Evolutionary conservation across 352 stramenopile genomes (phyloP).

Genomic region (Sclerospora graminicola): DNA sequence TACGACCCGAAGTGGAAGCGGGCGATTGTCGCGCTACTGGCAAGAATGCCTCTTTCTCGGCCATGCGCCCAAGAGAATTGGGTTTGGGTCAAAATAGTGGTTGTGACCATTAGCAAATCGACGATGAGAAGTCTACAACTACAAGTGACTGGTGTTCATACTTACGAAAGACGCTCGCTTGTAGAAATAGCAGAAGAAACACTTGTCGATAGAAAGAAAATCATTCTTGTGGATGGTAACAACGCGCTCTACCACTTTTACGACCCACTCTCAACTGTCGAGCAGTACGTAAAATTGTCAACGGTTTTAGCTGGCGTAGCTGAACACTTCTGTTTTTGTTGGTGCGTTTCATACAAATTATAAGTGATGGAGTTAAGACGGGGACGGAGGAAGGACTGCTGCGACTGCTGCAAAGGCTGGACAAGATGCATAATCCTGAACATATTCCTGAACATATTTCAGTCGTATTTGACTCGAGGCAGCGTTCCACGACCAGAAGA

Average conservation of each 20-base stretch:
- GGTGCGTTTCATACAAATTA: neutral
- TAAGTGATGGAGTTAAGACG: constrained; percentile 27
- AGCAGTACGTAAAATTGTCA: constrained; percentile 35
- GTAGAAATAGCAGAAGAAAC: constrained; percentile 4
- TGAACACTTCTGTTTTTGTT: no score
- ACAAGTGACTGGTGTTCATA: no score
- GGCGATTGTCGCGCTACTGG: constrained; percentile 9
- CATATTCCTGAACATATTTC: constrained; percentile 39
- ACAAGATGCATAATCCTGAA: no score
- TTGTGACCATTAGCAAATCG: neutral
- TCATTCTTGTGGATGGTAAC: constrained; percentile 50
- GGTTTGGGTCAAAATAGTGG: neutral
- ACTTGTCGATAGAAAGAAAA: constrained; percentile 21
- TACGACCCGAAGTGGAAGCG: constrained; percentile 14
- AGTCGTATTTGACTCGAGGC: constrained; percentile 51
- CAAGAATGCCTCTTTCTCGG: constrained; percentile 29
- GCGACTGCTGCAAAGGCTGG: constrained; percentile 30
- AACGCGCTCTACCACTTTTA: constrained; percentile 56
- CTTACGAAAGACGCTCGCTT: constrained; percentile 1
- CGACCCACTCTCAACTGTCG: constrained; percentile 24
- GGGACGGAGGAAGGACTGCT: constrained; percentile 38
- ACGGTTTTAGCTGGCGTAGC: no score
- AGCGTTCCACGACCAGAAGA: constrained; percentile 29
- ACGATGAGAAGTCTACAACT: constrained; percentile 11
- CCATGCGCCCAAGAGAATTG: constrained; percentile 1